These are phyloP conservation scores for Aspergillus arachidicola DNA, from an alignment of 2,329 filamentous ascomycete species.

Conservation along the genomic window DNA sequence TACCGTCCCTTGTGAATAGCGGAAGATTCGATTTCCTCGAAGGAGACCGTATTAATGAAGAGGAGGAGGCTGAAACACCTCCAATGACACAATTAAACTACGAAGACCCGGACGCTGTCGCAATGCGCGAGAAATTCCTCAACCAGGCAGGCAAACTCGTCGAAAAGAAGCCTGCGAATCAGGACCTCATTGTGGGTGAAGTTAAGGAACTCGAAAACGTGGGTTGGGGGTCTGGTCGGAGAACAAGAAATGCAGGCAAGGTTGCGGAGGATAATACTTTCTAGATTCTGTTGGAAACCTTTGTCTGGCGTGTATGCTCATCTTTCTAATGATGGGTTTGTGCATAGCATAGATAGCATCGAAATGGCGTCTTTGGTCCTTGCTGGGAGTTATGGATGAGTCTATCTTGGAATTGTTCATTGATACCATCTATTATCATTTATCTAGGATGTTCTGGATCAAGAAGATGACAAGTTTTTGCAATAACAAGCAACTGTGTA, in stretches of 20 bases:
- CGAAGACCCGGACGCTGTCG: constrained; percentile 54
- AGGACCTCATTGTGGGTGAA: constrained; percentile 29
- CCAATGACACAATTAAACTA: constrained; percentile 52
- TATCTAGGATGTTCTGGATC: background rate
- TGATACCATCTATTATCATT: background rate
- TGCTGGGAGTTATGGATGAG: background rate
- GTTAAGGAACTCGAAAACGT: constrained; percentile 36
- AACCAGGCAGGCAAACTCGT: constrained; percentile 48
- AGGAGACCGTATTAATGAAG: constrained; percentile 23
- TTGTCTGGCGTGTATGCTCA: background rate
- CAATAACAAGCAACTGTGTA: background rate
- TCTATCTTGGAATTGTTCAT: background rate
- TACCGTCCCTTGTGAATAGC: constrained; percentile 35
- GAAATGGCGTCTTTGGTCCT: constrained; percentile 2
- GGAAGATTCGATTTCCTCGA: constrained; percentile 36
- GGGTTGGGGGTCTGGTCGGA: constrained; percentile 38
- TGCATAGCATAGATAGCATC: constrained; percentile 2
- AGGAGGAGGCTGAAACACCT: constrained; percentile 39
- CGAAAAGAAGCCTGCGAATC: constrained; percentile 28
- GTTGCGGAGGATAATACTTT: constrained; percentile 17
- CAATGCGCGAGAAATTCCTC: constrained; percentile 59
- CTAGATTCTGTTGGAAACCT: background rate
- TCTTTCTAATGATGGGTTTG: background rate
- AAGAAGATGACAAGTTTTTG: background rate
- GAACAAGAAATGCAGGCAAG: constrained; percentile 37